phyloP scores from a whole-genome alignment of 768 basidiomycete genomes.

The Naganishia randhawae region DNA sequence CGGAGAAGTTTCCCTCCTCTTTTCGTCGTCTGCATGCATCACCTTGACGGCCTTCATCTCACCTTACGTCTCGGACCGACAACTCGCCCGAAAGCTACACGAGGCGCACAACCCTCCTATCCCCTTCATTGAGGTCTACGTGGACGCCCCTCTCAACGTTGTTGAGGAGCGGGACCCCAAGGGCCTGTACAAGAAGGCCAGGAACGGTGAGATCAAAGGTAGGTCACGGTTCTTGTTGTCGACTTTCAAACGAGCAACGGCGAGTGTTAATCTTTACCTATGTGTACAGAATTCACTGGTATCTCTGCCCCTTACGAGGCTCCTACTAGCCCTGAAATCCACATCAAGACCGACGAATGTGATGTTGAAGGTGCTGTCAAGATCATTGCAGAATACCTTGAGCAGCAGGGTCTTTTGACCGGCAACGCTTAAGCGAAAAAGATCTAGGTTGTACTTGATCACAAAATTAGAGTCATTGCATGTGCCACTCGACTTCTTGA shows the following conservation, averaged over 20 bases:
- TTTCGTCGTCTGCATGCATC: constrained; percentile 80
- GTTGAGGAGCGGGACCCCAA: constrained; percentile 94
- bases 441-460: neutral
- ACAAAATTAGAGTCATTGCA: neutral
- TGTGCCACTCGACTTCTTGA: neutral
- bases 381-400: constrained; percentile 74
- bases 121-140: constrained; percentile 87
- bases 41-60: constrained; percentile 96
- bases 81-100: constrained; percentile 76
- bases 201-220: constrained; percentile 95
- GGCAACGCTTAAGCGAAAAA: constrained; percentile 9
- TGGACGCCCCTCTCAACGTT: constrained; percentile 83
- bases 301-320: constrained; percentile 95
- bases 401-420: constrained; percentile 54
- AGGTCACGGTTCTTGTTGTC: constrained; percentile 27
- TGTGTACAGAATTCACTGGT: constrained; percentile 83
- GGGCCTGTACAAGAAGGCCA: constrained; percentile 92
- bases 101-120: constrained; percentile 59
- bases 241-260: neutral
- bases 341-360: constrained; percentile 79
- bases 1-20: constrained; percentile 93
- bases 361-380: constrained; percentile 74
- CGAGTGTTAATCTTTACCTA: neutral
- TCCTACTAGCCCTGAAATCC: constrained; percentile 78
- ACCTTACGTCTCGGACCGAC: constrained; percentile 85